Base-by-base conservation (phyloP, 176 grass and related monocot genomes). In the Avena atlantica region DNA sequence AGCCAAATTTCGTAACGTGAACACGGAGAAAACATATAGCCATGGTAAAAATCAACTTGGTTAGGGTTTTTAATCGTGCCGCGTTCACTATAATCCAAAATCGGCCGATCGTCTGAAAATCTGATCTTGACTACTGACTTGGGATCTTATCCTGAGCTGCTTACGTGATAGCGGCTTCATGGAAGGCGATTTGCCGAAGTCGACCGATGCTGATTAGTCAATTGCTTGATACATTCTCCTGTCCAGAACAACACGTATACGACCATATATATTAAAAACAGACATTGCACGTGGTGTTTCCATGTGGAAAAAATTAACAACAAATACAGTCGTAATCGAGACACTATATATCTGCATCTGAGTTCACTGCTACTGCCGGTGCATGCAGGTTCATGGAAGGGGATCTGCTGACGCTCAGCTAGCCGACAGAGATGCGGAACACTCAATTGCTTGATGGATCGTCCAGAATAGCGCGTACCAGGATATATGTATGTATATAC, bases 151-250 rank as follows among this genome's bases (percentile, higher is more conserved):
- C 81, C 68, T 61, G 57, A 61, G 6, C 2, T 49, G 2, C 2
- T 50, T 59, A 20, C 85, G 56, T 80, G 64, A 14, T 59, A 81
- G 50, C 76, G 69, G 85, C 58, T 84, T 87, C 81, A 76, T n/a
- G 57, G 57, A 81, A 70, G 69, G 70, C 23, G 70, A 78, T 82
- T 24, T 82, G 44, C 76, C 78, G 82, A 81, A 50, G 9, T 9
- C 19, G n/a, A 16, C 8, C 76, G 61, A 88, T 69, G 14, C 68
- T n/a, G 27, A n/a, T 78, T 12, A 76, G 86, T 60, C 68, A 88
- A 88, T 81, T 63, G 15, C 70, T 29, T 63, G 81, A 52, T 20
- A 12, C 89, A 10, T 51, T 25, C 37, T 64, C 62, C 10, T 65
- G 24, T 29, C 61, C 25, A 31, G 19, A 12, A 5, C 0, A 69